phyloP scores from a whole-genome alignment of 1,139 yeast genomes.

The Lodderomyces pseudojiufengensis region DNA sequence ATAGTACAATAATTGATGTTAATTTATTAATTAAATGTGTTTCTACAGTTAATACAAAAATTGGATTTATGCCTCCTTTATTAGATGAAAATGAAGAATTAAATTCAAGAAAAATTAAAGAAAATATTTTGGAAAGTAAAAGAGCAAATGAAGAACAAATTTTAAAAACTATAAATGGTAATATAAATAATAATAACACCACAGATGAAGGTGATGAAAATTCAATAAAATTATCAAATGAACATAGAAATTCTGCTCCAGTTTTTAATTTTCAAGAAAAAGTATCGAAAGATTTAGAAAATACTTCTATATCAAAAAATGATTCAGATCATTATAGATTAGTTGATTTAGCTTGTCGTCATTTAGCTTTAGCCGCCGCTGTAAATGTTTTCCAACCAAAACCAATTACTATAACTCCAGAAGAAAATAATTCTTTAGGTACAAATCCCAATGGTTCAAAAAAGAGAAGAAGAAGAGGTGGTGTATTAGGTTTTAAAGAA shows the following conservation, averaged over 20 bases:
- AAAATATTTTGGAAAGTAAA: conserved; percentile 34
- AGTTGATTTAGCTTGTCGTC: conserved; percentile 79
- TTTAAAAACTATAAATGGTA: conserved; percentile 20
- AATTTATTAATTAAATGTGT: conserved; percentile 56
- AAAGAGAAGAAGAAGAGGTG: conserved; percentile 72
- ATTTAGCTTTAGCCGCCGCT: conserved; percentile 78
- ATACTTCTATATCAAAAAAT: conserved; percentile 43
- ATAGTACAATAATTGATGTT: conserved; percentile 44
- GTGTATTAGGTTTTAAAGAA: conserved; percentile 84
- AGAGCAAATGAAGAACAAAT: conserved; percentile 27
- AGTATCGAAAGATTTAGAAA: conserved; percentile 24
- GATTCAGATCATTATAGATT: conserved; percentile 67
- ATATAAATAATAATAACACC: too few species aligned
- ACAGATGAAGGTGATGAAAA: too few species aligned
- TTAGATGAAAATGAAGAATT: conserved; percentile 45
- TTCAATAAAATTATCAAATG: too few species aligned
- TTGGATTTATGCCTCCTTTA: conserved; percentile 55
- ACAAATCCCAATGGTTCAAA: conserved; percentile 18
- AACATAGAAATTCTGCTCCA: conserved; percentile 1
- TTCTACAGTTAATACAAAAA: conserved; percentile 50
- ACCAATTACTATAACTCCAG: conserved; percentile 8
- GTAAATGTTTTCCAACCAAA: conserved; percentile 40
- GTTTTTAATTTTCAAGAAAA: conserved; percentile 20
- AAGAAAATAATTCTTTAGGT: conserved; percentile 14
- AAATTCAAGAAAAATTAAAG: conserved; percentile 37